phyloP scores from a whole-genome alignment of 2,329 filamentous ascomycete species.

The Pyricularia sp. region DNA sequence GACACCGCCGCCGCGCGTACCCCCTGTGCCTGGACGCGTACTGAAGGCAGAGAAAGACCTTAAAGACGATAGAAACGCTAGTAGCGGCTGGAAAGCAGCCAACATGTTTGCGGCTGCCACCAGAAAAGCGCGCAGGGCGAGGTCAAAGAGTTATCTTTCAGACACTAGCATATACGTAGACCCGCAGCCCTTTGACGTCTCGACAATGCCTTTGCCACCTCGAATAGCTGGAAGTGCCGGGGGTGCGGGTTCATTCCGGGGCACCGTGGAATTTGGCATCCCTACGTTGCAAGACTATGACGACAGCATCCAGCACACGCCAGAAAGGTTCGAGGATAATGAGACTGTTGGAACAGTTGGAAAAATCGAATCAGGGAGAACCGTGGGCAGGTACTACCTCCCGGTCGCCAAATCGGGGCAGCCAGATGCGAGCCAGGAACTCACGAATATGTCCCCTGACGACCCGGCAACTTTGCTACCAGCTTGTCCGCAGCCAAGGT shows the following conservation, averaged over 20 bases:
- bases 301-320: constrained; percentile 12
- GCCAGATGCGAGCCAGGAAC: not conserved
- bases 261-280: constrained; percentile 16
- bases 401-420: not conserved
- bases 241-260: constrained; percentile 13
- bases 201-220: constrained; percentile 7
- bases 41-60: not conserved
- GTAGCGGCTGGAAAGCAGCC: not conserved
- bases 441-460: not conserved
- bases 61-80: not conserved
- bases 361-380: not conserved
- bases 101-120: not conserved
- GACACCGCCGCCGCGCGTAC: not conserved
- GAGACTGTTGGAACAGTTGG: not conserved
- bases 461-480: not conserved
- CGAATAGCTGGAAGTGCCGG: constrained; percentile 9
- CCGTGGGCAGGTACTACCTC: not conserved
- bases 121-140: not conserved
- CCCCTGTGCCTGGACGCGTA: not conserved
- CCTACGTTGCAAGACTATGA: constrained; percentile 10
- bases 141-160: constrained; percentile 12
- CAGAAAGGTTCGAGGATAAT: constrained; percentile 6
- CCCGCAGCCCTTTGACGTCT: constrained; percentile 5
- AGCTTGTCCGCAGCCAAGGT: not conserved
- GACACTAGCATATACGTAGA: constrained; percentile 13